Conservation (phyloP, 2,329 filamentous ascomycete genomes). For the Helotiales sp. region DNA sequence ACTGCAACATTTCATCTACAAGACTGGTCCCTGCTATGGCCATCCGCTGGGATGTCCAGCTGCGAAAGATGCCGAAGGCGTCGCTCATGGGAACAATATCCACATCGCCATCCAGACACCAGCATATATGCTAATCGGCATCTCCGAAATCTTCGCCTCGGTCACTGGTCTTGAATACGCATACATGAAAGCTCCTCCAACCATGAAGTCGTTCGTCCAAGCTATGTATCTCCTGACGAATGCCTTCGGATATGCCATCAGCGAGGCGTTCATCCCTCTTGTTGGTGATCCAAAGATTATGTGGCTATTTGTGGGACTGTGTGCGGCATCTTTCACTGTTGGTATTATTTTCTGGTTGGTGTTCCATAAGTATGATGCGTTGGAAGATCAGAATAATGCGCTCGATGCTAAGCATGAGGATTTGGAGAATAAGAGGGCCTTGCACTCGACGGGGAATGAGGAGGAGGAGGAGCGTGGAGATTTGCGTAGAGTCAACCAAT, state of each 20-base stretch:
- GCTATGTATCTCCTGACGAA: slow-evolving; percentile 71
- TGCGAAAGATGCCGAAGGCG: background rate
- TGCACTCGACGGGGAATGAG: background rate
- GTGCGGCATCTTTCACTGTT: slow-evolving; percentile 22
- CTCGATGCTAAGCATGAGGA: slow-evolving; percentile 34
- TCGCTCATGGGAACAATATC: slow-evolving; percentile 58
- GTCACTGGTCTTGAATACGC: slow-evolving; percentile 74
- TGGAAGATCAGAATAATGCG: slow-evolving; percentile 35
- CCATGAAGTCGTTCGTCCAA: slow-evolving; percentile 80
- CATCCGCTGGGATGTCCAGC: slow-evolving; percentile 24
- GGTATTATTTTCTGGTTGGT: slow-evolving; percentile 33
- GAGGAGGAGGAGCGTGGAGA: background rate
- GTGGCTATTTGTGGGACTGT: slow-evolving; percentile 42
- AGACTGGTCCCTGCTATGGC: slow-evolving; percentile 61
- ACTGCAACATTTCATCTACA: slow-evolving; percentile 64
- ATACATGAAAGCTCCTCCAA: slow-evolving; percentile 76
- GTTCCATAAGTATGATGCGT: slow-evolving; percentile 30
- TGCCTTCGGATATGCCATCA: slow-evolving; percentile 59
- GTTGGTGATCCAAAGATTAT: slow-evolving; percentile 51
- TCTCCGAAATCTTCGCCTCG: slow-evolving; percentile 62
- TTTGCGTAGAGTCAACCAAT: background rate
- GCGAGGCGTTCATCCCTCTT: slow-evolving; percentile 50
- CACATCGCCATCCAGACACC: slow-evolving; percentile 53
- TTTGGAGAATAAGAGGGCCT: slow-evolving; percentile 22
- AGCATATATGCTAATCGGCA: slow-evolving; percentile 53